These are phyloP conservation scores for Geotrichum cucujoidarum DNA, from an alignment of 1,139 yeast genomes.

Conservation along the genomic window DNA sequence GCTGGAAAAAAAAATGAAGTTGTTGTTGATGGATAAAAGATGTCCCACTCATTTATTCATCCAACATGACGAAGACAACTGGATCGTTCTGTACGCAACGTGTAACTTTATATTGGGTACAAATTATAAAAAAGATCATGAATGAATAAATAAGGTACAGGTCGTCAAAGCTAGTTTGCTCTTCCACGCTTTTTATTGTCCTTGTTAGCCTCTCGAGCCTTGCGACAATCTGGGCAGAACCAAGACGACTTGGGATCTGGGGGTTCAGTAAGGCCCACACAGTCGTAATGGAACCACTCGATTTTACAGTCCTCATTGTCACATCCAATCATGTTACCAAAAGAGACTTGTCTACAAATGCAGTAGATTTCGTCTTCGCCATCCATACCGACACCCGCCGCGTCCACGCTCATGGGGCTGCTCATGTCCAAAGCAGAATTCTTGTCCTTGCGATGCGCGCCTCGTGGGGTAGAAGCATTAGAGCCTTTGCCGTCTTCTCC, in stretches of 20 bases:
- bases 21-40: not conserved
- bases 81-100: no score
- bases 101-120: no score
- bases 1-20: no score
- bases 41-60: not conserved
- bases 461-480: slow-evolving; percentile 8
- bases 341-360: slow-evolving; percentile 77
- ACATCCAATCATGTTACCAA: slow-evolving; percentile 91
- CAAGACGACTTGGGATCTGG: slow-evolving; percentile 38
- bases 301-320: slow-evolving; percentile 74
- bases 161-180: not conserved
- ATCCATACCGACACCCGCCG: slow-evolving; percentile 34
- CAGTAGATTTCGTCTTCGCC: slow-evolving; percentile 65
- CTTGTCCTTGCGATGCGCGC: slow-evolving; percentile 6
- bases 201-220: slow-evolving; percentile 14
- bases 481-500: slow-evolving; percentile 38
- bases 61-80: not conserved
- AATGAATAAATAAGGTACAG: not conserved
- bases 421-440: not conserved
- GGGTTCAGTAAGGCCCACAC: slow-evolving; percentile 63
- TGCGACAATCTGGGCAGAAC: slow-evolving; percentile 39
- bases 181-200: slow-evolving; percentile 21
- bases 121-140: not conserved
- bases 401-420: slow-evolving; percentile 4
- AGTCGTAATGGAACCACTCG: slow-evolving; percentile 79